phyloP scores from a whole-genome alignment of 345 rosid species.

The Erucastrum elatum region DNA sequence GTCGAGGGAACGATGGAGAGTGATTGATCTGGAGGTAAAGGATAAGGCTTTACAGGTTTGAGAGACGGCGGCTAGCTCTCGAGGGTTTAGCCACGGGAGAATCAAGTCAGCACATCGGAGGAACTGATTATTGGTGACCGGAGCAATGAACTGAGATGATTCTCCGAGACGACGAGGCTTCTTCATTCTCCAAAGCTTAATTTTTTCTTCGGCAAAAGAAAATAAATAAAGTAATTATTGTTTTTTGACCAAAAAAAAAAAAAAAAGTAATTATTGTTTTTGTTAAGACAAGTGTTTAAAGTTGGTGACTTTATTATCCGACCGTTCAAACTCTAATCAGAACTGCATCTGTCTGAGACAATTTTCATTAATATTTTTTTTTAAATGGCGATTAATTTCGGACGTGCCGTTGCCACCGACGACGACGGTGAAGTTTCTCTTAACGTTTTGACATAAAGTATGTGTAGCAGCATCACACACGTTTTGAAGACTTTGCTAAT shows the following conservation, averaged over 20 bases:
- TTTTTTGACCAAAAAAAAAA: no score
- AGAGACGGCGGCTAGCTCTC: slow-evolving; percentile 61
- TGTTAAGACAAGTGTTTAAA: not conserved
- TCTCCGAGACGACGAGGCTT: slow-evolving; percentile 22
- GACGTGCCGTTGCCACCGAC: slow-evolving; percentile 55
- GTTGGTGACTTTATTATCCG: not conserved
- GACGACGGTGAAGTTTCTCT: no score
- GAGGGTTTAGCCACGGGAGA: slow-evolving; percentile 68
- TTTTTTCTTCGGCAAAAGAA: not conserved
- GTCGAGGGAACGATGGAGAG: slow-evolving; percentile 57
- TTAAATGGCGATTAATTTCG: not conserved
- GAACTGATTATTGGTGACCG: slow-evolving; percentile 15
- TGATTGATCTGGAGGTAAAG: slow-evolving; percentile 43
- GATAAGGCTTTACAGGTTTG: slow-evolving; percentile 56
- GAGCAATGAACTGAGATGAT: not conserved
- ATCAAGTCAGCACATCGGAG: slow-evolving; percentile 47
- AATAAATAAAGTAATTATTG: not conserved
- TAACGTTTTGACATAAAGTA: no score
- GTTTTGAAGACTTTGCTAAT: no score
- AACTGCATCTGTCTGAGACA: not conserved
- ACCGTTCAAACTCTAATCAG: slow-evolving; percentile 1
- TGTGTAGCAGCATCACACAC: no score
- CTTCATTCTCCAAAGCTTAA: not conserved
- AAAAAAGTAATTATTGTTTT: not conserved
- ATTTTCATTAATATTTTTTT: no score